phyloP scores from a whole-genome alignment of 441 rosid genomes.

The Capsella rubella region DNA sequence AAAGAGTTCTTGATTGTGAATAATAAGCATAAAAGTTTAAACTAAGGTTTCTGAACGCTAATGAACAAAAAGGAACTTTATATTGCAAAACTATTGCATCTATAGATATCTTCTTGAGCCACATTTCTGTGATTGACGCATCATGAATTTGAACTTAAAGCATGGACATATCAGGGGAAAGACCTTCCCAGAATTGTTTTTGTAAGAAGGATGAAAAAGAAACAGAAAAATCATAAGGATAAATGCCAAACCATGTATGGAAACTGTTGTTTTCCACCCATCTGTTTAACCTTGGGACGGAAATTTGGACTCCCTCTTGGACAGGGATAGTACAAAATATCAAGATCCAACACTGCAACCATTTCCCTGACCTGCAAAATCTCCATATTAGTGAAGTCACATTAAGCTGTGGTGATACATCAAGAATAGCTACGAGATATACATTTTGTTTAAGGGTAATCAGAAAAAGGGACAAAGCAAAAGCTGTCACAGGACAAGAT shows the following conservation, averaged over 20 bases:
- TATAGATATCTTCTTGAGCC: slow-evolving; percentile 19
- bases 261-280: slow-evolving; percentile 92
- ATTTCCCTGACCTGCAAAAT: slow-evolving; percentile 85
- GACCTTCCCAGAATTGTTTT: background rate
- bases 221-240: slow-evolving; percentile 4
- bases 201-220: slow-evolving; percentile 7
- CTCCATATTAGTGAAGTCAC: slow-evolving; percentile 36
- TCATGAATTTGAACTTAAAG: background rate
- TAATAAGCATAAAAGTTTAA: background rate
- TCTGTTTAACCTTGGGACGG: slow-evolving; percentile 74
- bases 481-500: slow-evolving; percentile 9
- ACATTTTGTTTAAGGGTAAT: background rate
- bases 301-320: slow-evolving; percentile 89
- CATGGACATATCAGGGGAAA: background rate
- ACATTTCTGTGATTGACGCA: background rate
- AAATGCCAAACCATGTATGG: slow-evolving; percentile 85
- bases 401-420: slow-evolving; percentile 2
- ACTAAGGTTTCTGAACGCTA: background rate
- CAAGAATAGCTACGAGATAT: slow-evolving; percentile 1
- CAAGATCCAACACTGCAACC: slow-evolving; percentile 86
- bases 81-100: background rate
- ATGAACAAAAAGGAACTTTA: background rate
- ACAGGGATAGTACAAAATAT: slow-evolving; percentile 91
- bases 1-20: background rate
- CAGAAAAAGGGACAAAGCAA: slow-evolving; percentile 16